Base-by-base conservation (phyloP, 2,329 filamentous ascomycete genomes). In the Pseudogymnoascus sp. region DNA sequence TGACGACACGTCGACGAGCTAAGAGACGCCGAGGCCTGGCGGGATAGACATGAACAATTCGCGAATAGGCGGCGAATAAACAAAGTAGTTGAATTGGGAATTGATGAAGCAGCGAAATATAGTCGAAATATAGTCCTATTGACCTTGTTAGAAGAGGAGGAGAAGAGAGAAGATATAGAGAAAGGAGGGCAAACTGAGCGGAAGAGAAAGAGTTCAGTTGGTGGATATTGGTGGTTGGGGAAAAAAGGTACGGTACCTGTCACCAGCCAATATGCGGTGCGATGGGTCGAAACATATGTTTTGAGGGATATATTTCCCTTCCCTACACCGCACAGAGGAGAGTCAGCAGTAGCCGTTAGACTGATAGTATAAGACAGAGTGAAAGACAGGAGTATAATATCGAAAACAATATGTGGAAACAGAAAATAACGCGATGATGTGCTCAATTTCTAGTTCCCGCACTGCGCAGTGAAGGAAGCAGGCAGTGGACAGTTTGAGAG, bases 261-360 rank as follows among this genome's bases (percentile, higher is more conserved):
- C 27, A 52, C 13, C 21, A 5, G 27, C 45, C 25, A 52, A 52
- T 6, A 13, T 29, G 13, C 27, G 25, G 21, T 12, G 27, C 3
- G 45, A 31, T 52, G 45, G 45, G 45, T n/a, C 25, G 5, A 2
- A 7, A 52, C 45, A 31, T n/a, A 21, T 52, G 45, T 52, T 31
- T 52, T 52, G 45, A 52, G 45, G 45, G 45, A 52, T 52, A 52
- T 52, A 52, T 52, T 52, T 52, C 45, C 45, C 45, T 52, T 52
- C 45, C 45, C 25, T 27, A 48, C 40, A 52, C 45, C 45, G 45
- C 45, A 52, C 25, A 4, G n/a, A 7, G 8, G 5, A 31, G 6
- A 31, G 45, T 52, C 29, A 52, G 10, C 40, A 39, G 36, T 39
- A 15, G n/a, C 35, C 13, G 35, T 37, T 37, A n/a, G 13, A 37